Base-by-base conservation (phyloP, 1,284 basidiomycete genomes). In the Sporisorium graminicola region DNA sequence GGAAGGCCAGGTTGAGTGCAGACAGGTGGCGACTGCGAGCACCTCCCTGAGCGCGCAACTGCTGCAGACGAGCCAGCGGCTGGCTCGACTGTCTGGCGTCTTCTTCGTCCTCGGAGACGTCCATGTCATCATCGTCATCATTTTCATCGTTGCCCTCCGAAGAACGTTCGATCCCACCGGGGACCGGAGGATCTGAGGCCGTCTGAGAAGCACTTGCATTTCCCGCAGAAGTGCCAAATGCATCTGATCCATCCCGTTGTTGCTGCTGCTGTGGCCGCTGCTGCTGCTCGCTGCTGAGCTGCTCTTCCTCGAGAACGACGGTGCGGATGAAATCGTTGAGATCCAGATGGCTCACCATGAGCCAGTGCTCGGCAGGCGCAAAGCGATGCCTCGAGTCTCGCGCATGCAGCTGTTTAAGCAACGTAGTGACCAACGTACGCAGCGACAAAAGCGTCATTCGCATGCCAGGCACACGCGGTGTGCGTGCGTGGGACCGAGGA, bases 281-380 rank as follows among this genome's bases (percentile, higher is more conserved):
- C 37, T 66, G 59, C 44, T 66, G 67, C 29, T 67, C 68, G 56
- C 66, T 68, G 63, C 59, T 69, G 37, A 82, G 70, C 43, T 82
- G 79, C 43, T 78, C 59, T 62, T 85, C 83, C 61, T 79, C 86
- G 53, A 78, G 69, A 40, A 97, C 89, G 6, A 94, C 96, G 1
- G 94, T 94, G 75, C 95, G 92, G 22, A 97, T 89, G 84, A 99
- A 99, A 0, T 91, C 91, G n/a, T 88, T 86, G 79, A 97, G 89
- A 82, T 98, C 94, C 18, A 93, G 88, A 44, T 87, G 82, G 22
- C 82, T 84, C 0, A 87, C 87, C 89, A 96, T 92, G 26, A 95
- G 90, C 96, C 96, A 99, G 81, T 95, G 93, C 49, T 91, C 91
- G 8, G 57, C 56, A 7, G 78, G 71, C 13, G 77, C 75, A 52